Conservation (phyloP, 2,329 filamentous ascomycete genomes). For the Aspergillus flavus region DNA sequence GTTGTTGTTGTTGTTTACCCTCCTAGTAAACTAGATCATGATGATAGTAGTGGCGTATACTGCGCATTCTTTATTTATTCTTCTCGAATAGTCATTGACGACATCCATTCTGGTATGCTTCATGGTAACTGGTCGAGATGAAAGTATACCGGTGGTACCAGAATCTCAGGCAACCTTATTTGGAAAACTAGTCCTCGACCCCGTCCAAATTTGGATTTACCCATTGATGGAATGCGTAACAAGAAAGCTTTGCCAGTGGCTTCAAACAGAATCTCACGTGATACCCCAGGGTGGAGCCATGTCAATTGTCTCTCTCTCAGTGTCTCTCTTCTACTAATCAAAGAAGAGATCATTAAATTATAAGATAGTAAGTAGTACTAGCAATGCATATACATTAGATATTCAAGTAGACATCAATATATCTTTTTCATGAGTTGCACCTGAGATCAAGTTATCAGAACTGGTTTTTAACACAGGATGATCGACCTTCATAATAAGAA, state of each 20-base stretch:
- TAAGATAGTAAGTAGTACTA: neutral
- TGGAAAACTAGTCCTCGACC: neutral
- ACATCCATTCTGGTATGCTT: neutral
- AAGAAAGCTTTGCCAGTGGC: neutral
- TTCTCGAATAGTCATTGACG: neutral
- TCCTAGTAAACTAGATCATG: neutral
- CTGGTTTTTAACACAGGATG: neutral
- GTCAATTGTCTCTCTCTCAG: neutral
- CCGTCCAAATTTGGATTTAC: neutral
- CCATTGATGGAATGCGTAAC: neutral
- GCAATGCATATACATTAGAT: neutral
- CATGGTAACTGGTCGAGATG: neutral
- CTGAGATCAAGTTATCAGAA: neutral
- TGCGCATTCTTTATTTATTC: neutral
- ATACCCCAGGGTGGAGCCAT: neutral
- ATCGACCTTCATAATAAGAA: neutral
- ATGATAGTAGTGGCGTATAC: neutral
- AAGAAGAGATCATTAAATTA: neutral
- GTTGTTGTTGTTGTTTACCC: constrained; percentile 7
- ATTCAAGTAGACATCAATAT: neutral
- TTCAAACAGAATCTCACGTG: neutral
- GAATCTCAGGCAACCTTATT: neutral
- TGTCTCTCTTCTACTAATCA: neutral
- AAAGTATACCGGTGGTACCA: neutral
- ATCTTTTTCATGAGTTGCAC: neutral